These are phyloP conservation scores for Calonectria montana DNA, from an alignment of 2,329 filamentous ascomycete genomes.

Conservation along the genomic window DNA sequence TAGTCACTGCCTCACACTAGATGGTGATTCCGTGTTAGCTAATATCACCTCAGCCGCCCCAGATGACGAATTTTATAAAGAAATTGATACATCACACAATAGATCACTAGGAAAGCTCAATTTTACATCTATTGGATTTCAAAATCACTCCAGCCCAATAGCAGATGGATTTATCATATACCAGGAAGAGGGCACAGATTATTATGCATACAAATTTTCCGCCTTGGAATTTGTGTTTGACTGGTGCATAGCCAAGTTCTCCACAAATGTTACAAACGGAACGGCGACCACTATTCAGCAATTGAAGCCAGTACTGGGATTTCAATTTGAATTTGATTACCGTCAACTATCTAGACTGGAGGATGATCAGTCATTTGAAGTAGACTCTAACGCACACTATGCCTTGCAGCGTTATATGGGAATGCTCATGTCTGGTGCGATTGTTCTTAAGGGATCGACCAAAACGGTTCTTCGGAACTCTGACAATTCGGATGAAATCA, in stretches of 20 bases:
- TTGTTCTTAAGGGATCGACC: neutral
- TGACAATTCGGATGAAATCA: neutral
- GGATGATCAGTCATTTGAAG: neutral
- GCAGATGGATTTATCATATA: neutral
- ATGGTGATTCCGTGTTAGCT: neutral
- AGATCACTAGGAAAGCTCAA: neutral
- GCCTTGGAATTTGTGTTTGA: neutral
- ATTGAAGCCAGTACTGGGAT: neutral
- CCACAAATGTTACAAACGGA: neutral
- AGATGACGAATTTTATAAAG: neutral
- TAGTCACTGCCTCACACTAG: neutral
- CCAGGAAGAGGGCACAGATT: neutral
- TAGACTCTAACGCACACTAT: neutral
- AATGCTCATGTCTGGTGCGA: neutral
- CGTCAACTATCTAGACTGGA: neutral
- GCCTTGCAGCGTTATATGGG: neutral
- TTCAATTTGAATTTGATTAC: neutral
- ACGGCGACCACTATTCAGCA: neutral
- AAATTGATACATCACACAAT: neutral
- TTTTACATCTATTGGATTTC: neutral
- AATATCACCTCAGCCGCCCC: neutral
- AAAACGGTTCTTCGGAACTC: neutral
- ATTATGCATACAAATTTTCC: neutral
- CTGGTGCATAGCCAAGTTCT: neutral
- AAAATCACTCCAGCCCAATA: neutral